Evolutionary conservation across 192 early-diverging fungal genomes (phyloP).

Genomic region (Coemansia aciculifera): DNA sequence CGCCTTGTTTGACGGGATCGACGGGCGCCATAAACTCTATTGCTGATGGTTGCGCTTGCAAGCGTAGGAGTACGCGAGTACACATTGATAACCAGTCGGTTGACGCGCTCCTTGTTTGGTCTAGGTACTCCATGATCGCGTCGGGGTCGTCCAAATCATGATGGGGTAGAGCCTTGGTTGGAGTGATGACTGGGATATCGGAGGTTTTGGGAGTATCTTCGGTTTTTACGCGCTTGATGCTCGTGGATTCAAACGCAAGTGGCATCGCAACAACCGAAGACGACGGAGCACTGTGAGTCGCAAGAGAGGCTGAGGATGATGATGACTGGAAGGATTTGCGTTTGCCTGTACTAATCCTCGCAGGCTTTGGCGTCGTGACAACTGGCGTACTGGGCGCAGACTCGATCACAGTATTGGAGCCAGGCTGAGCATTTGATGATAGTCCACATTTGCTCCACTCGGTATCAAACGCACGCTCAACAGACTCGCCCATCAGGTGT

Average conservation of each 20-base stretch:
- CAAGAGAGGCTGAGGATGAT: background rate
- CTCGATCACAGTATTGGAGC: too few relatives aligned
- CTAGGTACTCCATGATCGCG: slow-evolving; percentile 17
- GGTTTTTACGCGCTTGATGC: background rate
- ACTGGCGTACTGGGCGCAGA: too few relatives aligned
- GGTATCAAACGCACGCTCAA: slow-evolving; percentile 61
- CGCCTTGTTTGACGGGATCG: slow-evolving; percentile 58
- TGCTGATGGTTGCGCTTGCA: slow-evolving; percentile 60
- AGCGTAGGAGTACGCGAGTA: slow-evolving; percentile 31
- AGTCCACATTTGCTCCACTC: slow-evolving; percentile 37
- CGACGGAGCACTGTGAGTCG: background rate
- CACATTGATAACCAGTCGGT: slow-evolving; percentile 34
- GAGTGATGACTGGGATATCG: background rate
- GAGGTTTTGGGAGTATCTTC: background rate
- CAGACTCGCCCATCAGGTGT: slow-evolving; percentile 58
- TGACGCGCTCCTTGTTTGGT: slow-evolving; percentile 2
- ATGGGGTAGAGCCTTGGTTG: too few relatives aligned
- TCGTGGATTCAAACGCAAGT: background rate
- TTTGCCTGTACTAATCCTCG: slow-evolving; percentile 15
- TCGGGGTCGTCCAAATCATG: slow-evolving; percentile 19
- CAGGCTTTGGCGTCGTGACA: background rate
- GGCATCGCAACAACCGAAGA: background rate
- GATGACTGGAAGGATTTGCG: slow-evolving; percentile 10
- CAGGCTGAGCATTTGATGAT: background rate
- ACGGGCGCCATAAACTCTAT: slow-evolving; percentile 70